Percentiles rank a stretch among this genome's conserved stretches.
Conservation (phyloP, 305 asterid genomes). For the Ilex paraguariensis region DNA sequence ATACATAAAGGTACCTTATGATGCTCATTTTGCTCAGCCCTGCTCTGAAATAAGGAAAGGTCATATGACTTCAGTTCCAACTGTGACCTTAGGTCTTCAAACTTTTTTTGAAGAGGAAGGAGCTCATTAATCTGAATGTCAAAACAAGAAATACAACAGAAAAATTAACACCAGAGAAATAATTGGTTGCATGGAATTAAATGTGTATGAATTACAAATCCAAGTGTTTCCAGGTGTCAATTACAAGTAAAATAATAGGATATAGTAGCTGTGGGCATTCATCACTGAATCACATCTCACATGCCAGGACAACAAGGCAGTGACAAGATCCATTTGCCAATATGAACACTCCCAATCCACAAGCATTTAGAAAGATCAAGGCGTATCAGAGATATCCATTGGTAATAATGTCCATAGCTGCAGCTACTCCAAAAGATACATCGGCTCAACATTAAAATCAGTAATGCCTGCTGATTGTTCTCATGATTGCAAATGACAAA, state of each 20-base stretch:
- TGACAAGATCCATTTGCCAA: too few relatives aligned
- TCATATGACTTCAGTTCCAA: slow-evolving; percentile 90
- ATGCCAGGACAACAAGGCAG: too few relatives aligned
- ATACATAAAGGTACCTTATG: slow-evolving; percentile 64
- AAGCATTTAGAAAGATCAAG: too few relatives aligned
- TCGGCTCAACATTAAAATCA: too few relatives aligned
- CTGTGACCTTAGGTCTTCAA: slow-evolving; percentile 72
- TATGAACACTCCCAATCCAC: too few relatives aligned
- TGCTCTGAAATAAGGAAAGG: slow-evolving; percentile 70
- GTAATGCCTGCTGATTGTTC: too few relatives aligned
- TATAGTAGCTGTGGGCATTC: background rate
- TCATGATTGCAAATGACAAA: too few relatives aligned
- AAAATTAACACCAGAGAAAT: background rate
- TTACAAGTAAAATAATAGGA: background rate
- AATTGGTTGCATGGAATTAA: background rate
- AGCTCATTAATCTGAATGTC: slow-evolving; percentile 68
- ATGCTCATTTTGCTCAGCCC: slow-evolving; percentile 97
- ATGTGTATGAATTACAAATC: background rate
- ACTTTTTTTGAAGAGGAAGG: slow-evolving; percentile 82
- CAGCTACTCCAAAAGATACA: too few relatives aligned
- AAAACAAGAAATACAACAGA: slow-evolving; percentile 1
- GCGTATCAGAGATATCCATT: too few relatives aligned
- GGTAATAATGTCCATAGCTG: too few relatives aligned
- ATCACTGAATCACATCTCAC: background rate
- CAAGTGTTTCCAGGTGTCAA: background rate